phyloP scores from a whole-genome alignment of 805 yeast genomes.

The Kuraishia molischiana region DNA sequence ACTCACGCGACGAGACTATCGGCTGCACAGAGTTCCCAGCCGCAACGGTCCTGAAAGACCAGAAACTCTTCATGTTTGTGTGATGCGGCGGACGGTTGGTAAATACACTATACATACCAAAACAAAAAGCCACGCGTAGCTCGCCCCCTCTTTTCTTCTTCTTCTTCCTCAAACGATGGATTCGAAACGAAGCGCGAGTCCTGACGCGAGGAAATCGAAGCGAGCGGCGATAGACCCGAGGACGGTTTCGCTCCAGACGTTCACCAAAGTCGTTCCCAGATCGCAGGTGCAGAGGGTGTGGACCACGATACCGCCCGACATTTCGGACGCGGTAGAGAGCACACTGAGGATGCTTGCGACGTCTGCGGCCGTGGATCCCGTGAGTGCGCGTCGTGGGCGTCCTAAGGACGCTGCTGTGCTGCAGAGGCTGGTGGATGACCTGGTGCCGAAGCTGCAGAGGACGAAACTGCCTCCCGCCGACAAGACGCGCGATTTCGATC shows the following conservation, averaged over 20 bases:
- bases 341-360: constrained; percentile 1
- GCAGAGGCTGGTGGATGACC: neutral
- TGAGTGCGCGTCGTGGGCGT: neutral
- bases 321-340: neutral
- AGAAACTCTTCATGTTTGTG: neutral
- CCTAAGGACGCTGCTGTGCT: neutral
- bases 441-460: neutral
- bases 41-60: neutral
- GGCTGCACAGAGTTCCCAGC: neutral
- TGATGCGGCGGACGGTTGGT: neutral
- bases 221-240: neutral
- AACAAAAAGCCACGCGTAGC: neutral
- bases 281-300: constrained; percentile 1
- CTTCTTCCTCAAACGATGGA: too few species aligned
- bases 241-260: neutral
- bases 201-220: neutral
- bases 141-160: too few species aligned
- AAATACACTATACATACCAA: neutral
- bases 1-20: neutral
- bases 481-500: constrained; percentile 1
- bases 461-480: constrained; percentile 1
- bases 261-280: constrained; percentile 1
- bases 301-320: neutral
- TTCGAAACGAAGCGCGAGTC: neutral
- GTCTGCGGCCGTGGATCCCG: neutral